These are phyloP conservation scores for Bacidia gigantensis DNA, from an alignment of 495 filamentous ascomycete genomes.

Conservation along the genomic window DNA sequence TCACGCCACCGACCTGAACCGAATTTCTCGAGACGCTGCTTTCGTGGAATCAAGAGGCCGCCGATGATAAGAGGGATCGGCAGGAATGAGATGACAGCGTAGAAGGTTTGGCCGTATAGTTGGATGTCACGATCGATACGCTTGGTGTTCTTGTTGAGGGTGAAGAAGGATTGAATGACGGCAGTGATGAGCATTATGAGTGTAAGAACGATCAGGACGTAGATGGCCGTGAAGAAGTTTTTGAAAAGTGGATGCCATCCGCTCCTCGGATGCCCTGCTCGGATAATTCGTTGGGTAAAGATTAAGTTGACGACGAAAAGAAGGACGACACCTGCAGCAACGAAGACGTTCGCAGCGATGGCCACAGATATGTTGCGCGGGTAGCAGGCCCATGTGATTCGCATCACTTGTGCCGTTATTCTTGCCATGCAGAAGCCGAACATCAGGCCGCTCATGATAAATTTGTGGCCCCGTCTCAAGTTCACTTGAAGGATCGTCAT, in stretches of 20 bases:
- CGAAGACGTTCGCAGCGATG: constrained; percentile 62
- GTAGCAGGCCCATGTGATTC: constrained; percentile 38
- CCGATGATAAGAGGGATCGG: constrained; percentile 47
- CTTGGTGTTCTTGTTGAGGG: constrained; percentile 37
- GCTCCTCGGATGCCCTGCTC: constrained; percentile 55
- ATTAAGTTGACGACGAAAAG: constrained; percentile 74
- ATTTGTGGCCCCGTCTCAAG: constrained; percentile 44
- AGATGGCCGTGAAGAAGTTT: constrained; percentile 40
- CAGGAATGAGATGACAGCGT: constrained; percentile 58
- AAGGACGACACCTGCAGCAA: constrained; percentile 61
- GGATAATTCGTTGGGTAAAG: constrained; percentile 61
- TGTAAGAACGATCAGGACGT: constrained; percentile 43
- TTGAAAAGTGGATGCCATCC: constrained; percentile 48
- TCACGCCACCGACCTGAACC: constrained; percentile 50
- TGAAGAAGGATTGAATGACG: constrained; percentile 53
- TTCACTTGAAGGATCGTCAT: constrained; percentile 55
- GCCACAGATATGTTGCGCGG: constrained; percentile 36
- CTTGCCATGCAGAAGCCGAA: constrained; percentile 74
- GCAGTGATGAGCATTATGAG: constrained; percentile 57
- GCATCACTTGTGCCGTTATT: constrained; percentile 47
- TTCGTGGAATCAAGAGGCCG: constrained; percentile 38
- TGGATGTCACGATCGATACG: constrained; percentile 47
- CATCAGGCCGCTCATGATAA: constrained; percentile 51
- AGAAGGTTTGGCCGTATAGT: constrained; percentile 51
- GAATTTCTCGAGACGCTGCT: constrained; percentile 46